These are phyloP conservation scores for Cordia subcordata DNA, from an alignment of 257 asterid species.

Conservation along the genomic window DNA sequence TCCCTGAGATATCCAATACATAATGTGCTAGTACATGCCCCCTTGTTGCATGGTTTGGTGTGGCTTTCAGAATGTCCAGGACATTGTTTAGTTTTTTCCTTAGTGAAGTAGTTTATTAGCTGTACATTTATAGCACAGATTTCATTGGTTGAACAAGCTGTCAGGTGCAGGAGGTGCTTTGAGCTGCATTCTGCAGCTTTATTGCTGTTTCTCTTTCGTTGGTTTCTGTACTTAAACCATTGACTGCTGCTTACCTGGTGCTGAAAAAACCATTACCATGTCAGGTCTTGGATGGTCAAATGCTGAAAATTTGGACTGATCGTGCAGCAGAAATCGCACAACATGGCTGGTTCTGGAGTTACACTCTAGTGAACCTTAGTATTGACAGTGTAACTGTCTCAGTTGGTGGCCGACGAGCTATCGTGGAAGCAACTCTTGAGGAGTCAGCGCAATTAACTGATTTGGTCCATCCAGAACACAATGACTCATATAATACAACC, in stretches of 20 bases:
- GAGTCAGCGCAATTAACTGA: slow-evolving; percentile 86
- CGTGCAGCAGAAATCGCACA: slow-evolving; percentile 72
- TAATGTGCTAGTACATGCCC: too few relatives aligned
- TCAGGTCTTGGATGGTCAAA: slow-evolving; percentile 93
- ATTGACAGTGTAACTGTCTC: slow-evolving; percentile 89
- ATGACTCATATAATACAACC: slow-evolving; percentile 62
- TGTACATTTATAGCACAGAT: too few relatives aligned
- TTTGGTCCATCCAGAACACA: slow-evolving; percentile 59
- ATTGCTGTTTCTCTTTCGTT: neutral
- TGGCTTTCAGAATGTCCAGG: too few relatives aligned
- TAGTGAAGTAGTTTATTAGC: too few relatives aligned
- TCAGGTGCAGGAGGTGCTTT: too few relatives aligned
- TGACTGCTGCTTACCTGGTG: neutral
- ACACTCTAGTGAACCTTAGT: slow-evolving; percentile 58
- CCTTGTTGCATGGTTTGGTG: too few relatives aligned
- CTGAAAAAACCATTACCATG: slow-evolving; percentile 9
- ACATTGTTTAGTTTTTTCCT: too few relatives aligned
- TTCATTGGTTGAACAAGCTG: too few relatives aligned
- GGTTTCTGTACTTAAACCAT: neutral
- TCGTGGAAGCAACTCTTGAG: slow-evolving; percentile 88
- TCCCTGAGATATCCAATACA: too few relatives aligned
- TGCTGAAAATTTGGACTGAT: slow-evolving; percentile 90
- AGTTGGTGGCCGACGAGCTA: slow-evolving; percentile 78
- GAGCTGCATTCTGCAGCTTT: too few relatives aligned
- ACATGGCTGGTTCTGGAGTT: slow-evolving; percentile 94